phyloP scores from a whole-genome alignment of 495 filamentous ascomycete species.

The Terfezia boudieri region DNA sequence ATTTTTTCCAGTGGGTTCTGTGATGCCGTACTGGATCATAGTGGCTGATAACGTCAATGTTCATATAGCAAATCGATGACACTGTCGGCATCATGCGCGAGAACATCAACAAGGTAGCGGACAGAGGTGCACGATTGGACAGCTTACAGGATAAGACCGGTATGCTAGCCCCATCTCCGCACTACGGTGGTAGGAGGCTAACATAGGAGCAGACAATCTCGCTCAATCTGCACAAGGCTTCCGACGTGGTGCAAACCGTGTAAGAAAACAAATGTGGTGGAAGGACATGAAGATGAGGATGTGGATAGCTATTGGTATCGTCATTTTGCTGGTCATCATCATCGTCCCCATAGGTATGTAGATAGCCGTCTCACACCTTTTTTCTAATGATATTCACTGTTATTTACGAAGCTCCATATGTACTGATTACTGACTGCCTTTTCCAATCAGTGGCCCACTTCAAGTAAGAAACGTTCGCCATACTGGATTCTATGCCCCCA shows the following conservation, averaged over 20 bases:
- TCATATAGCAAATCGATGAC: slow-evolving; percentile 74
- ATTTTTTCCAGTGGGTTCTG: no score
- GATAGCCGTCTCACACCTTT: background rate
- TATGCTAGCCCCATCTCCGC: slow-evolving; percentile 1
- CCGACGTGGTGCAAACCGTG: slow-evolving; percentile 81
- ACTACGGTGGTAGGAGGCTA: slow-evolving; percentile 1
- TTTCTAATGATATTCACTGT: no score
- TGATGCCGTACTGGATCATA: no score
- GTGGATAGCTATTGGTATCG: slow-evolving; percentile 71
- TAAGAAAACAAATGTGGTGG: slow-evolving; percentile 89
- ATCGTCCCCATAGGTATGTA: slow-evolving; percentile 62
- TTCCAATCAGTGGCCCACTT: background rate
- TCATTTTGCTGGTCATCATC: slow-evolving; percentile 74
- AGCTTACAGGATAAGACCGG: slow-evolving; percentile 77
- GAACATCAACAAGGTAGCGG: slow-evolving; percentile 78
- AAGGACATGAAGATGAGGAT: slow-evolving; percentile 99
- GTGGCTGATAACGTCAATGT: no score
- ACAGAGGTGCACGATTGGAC: slow-evolving; percentile 79
- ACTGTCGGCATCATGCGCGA: slow-evolving; percentile 82
- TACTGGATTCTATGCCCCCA: no score
- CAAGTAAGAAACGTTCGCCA: background rate
- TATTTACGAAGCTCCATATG: no score
- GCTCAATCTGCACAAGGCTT: slow-evolving; percentile 78
- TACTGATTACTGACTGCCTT: no score
- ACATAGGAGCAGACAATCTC: slow-evolving; percentile 41